Conservation (phyloP, 257 asterid species). For the Datura wrightii region DNA sequence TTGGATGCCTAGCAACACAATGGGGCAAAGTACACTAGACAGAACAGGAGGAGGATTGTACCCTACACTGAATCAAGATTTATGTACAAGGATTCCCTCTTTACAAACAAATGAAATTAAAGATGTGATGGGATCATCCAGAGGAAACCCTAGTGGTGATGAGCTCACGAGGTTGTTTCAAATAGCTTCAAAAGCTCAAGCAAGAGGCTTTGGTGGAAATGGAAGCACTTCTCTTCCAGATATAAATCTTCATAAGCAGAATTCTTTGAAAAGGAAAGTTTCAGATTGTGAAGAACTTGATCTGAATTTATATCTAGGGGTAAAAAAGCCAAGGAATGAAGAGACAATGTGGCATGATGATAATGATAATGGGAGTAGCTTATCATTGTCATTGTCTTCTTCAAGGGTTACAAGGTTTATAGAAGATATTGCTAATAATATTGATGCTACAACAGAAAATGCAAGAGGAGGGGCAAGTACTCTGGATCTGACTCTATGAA, state of each 20-base stretch:
- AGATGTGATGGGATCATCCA: conserved; percentile 36
- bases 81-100: conserved; percentile 39
- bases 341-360: background rate
- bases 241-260: conserved; percentile 21
- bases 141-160: conserved; percentile 35
- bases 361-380: conserved; percentile 43
- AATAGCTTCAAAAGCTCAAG: conserved; percentile 14
- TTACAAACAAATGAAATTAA: conserved; percentile 33
- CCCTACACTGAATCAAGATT: conserved; percentile 40
- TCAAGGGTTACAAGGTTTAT: conserved; percentile 24
- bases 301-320: conserved; percentile 64
- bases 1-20: conserved; percentile 49
- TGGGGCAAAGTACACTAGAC: conserved; percentile 38
- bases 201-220: conserved; percentile 1
- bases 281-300: conserved; percentile 45
- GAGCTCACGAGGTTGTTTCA: conserved; percentile 17
- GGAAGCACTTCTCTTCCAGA: background rate
- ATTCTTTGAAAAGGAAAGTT: conserved; percentile 57
- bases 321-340: conserved; percentile 36
- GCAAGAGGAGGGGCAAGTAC: conserved; percentile 72
- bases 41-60: conserved; percentile 42
- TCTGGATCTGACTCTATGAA: conserved; percentile 98
- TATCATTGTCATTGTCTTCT: conserved; percentile 56
- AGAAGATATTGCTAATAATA: background rate
- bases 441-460: conserved; percentile 35